Base-by-base conservation (phyloP, 179 eudicot genomes). In the Nepenthes alata region DNA sequence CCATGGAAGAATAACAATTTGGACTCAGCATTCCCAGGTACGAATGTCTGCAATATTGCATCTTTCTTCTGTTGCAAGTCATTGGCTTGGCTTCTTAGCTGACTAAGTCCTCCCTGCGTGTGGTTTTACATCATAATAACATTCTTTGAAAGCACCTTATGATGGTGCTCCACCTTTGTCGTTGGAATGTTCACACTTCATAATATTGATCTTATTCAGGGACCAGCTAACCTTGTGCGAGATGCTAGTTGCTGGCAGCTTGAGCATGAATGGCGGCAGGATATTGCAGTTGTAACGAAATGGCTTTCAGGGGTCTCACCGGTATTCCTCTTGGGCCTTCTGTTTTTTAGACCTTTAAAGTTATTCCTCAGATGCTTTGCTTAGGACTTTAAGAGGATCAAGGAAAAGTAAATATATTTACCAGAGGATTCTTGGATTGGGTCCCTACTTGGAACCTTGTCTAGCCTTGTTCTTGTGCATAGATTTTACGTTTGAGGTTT, bases 221-320 rank as follows among this genome's bases (percentile, higher is more conserved):
- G 96, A 53, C 76, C 86, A 49, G 77, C 84, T 62, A 85, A 89
- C 65, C 78, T 86, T 54, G 98, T 91, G 59, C 83, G 81, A 77
- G 96, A 86, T 73, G 84, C 96, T 73, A 86, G 91, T 74, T 75
- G 77, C 77, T 91, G 98, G 98, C 91, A 81, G 79, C 83, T 73
- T 45, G 98, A 89, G 70, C 89, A 91, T 76, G 98, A 91, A 70
- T 91, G 98, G 98, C 84, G 88, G 64, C 98, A 91, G 73, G 98
- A 91, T 83, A 86, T 86, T 76, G 98, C 98, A 61, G 98, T 91
- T 76, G 86, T 83, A 62, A 91, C 98, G n/a, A 91, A 91, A 80
- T 91, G 98, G 98, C 81, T 91, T 11, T 86, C 98, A 35, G 98
- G 98, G 67, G 77, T 79, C 62, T 84, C 98, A 61, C 95, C 96